These are phyloP conservation scores for Evansstolkia leycettana DNA, from an alignment of 495 filamentous ascomycete species.

Conservation along the genomic window DNA sequence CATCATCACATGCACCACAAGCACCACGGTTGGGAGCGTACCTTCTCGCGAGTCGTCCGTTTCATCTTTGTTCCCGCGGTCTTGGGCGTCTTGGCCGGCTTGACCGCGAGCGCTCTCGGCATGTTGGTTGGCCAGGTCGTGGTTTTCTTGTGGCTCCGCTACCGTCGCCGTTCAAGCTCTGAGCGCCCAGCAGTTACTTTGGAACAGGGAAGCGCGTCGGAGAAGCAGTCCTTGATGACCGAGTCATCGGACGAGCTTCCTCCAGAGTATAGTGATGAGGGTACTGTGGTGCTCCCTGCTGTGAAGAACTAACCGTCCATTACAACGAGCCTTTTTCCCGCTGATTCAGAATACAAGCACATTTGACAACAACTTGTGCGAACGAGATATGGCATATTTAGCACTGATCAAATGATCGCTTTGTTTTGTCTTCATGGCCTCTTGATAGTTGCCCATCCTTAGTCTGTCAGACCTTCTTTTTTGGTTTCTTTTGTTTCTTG, in stretches of 20 bases:
- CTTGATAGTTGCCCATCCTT: background rate
- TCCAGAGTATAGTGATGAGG: conserved; percentile 22
- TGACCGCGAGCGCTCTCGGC: conserved; percentile 38
- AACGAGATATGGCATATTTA: too few relatives aligned
- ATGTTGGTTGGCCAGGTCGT: conserved; percentile 43
- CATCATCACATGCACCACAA: conserved; percentile 14
- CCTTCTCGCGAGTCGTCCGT: conserved; percentile 32
- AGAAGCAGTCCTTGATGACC: conserved; percentile 31
- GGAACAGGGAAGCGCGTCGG: conserved; percentile 22
- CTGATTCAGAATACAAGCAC: too few relatives aligned
- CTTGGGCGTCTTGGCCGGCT: conserved; percentile 35
- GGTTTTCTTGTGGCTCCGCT: conserved; percentile 38
- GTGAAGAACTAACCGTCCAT: conserved; percentile 19
- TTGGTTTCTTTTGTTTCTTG: conserved; percentile 4
- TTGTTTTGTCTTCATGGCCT: too few relatives aligned
- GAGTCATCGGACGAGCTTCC: conserved; percentile 20
- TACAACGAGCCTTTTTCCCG: too few relatives aligned
- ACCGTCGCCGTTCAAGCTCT: conserved; percentile 23
- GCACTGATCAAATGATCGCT: too few relatives aligned
- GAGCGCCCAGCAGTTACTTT: conserved; percentile 18
- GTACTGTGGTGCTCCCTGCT: conserved; percentile 6
- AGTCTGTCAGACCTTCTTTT: conserved; percentile 1
- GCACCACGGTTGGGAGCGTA: conserved; percentile 26
- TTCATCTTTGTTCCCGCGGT: conserved; percentile 36
- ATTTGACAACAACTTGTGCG: too few relatives aligned